Evolutionary conservation across 768 basidiomycete genomes (phyloP).

Genomic region (Psilocybe subaeruginosa): DNA sequence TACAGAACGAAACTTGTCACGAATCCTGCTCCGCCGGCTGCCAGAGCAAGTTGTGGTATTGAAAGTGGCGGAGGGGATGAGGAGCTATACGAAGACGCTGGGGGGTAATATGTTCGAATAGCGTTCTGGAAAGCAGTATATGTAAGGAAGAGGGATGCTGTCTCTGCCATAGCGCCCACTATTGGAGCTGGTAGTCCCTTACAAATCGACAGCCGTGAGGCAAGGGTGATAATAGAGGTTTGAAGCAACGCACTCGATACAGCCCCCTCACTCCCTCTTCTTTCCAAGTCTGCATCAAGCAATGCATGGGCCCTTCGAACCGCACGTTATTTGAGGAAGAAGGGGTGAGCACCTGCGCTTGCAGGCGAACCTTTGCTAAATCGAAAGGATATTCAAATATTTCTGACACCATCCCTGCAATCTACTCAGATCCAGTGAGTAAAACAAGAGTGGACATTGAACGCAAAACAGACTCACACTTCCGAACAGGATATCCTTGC

Average conservation of each 20-base stretch:
- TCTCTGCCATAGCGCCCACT: conserved; percentile 91
- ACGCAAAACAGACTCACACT: conserved; percentile 45
- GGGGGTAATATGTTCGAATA: conserved; percentile 45
- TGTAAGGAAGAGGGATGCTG: conserved; percentile 84
- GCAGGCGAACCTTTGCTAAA: conserved; percentile 91
- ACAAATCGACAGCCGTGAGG: neutral
- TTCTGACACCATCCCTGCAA: conserved; percentile 82
- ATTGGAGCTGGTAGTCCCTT: conserved; percentile 92
- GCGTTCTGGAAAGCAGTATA: conserved; percentile 77
- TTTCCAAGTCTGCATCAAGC: conserved; percentile 77
- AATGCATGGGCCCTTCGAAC: conserved; percentile 89
- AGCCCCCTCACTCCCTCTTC: conserved; percentile 84
- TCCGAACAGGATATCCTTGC: conserved; percentile 59
- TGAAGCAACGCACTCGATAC: conserved; percentile 68
- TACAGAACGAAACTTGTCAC: conserved; percentile 87
- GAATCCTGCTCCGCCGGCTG: conserved; percentile 87
- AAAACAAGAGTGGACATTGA: neutral
- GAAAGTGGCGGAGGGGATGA: conserved; percentile 44
- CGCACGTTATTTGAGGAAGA: conserved; percentile 43
- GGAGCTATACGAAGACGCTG: conserved; percentile 29
- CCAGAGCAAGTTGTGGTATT: conserved; percentile 71
- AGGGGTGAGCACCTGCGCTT: conserved; percentile 83
- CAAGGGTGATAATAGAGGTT: neutral
- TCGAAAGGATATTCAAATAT: conserved; percentile 96
- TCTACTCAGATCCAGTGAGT: conserved; percentile 36